Base-by-base conservation (phyloP, 2,329 filamentous ascomycete species). In the Colletotrichum falcatum region DNA sequence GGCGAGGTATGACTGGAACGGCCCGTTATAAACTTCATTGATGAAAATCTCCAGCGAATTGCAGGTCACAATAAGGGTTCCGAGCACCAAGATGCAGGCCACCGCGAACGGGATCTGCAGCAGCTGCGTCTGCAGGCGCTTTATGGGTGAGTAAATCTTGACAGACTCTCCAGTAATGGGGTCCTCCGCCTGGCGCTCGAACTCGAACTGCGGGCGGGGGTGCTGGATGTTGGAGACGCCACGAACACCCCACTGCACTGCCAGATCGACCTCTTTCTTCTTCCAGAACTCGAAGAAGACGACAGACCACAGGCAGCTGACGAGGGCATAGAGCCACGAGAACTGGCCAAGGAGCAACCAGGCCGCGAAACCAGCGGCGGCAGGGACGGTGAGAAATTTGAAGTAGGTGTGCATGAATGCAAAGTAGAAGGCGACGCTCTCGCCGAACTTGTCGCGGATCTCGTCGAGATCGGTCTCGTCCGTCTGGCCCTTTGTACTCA, bases 261-360 rank as follows among this genome's bases (percentile, higher is more conserved):
- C 91, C 9, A 98, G 85, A 77, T 98, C 95, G 1, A 91, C 85
- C 80, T 98, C 94, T 79, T 97, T 94, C 76, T 95, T 92, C 83
- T 97, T 97, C 95, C 95, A 98, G 81, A 93, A 97, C 79, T 98
- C 95, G 66, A 97, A 92, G 78, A 98, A 98, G 58, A 95, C 84
- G 3, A 96, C 90, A 67, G 92, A 92, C 94, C 95, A 97, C n/a
- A 97, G 83, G 42, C 90, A 92, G 77, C 91, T 95, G 54, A 91
- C 86, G 1, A 95, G 80, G 18, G 92, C 93, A 76, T 97, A 98
- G 60, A 94, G 81, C 67, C 90, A 88, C 1, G 95, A 97, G 81
- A 94, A 98, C 67, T 92, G 89, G 11, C 94, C 94, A 0, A 97
- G 85, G n/a, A 97, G 83, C 37, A 95, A 80, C 93, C 94, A 98